Base-by-base conservation (phyloP, 768 basidiomycete genomes). In the Serendipita indica region DNA sequence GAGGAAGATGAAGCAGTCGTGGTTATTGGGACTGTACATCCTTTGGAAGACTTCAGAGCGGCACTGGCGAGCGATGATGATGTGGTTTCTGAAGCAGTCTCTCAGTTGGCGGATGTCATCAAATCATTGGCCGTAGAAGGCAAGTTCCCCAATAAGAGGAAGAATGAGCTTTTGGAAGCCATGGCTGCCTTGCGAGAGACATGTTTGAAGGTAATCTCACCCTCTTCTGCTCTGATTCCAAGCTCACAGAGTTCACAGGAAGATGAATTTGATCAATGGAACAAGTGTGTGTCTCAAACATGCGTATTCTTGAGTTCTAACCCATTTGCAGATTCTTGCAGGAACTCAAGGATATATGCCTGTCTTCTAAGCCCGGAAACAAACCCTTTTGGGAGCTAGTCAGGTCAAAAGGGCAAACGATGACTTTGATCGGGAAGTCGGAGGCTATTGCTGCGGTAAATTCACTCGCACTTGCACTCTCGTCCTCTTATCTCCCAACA, bases 261-360 rank as follows among this genome's bases (percentile, higher is more conserved):
- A 70, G 86, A 89, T 68, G 86, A 90, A 68, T 79, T 89, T 34
- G 83, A 85, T 43, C 78, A 78, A 32, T 91, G 88, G 88, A 90
- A 91, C 69, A 70, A 66, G 83, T 84, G 63, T 63, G 78, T 73
- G 57, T 45, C n/a, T 52, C 22, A 13, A 20, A 3, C 41, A 18
- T 57, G 28, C 30, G 39, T n/a, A 28, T 56, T 7, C 3, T 14
- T 13, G 20, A 14, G 14, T 34, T 3, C 52, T 57, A 28, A 57
- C 22, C 45, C 30, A 20, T 57, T 45, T 32, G 3, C 57, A 89
- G 87, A 14, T 87, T 88, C 66, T 61, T 89, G 45, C 69, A 66
- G 13, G 73, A 79, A 20, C 69, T 90, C 18, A 82, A 79, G 63
- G 65, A 74, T 12, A 76, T 73, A 12, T 89, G 86, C 63, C 58